Percentiles rank a stretch among this genome's conserved stretches.
phyloP scores from a whole-genome alignment of 192 early-diverging fungal genomes.

The Irineochytrium annulatum region DNA sequence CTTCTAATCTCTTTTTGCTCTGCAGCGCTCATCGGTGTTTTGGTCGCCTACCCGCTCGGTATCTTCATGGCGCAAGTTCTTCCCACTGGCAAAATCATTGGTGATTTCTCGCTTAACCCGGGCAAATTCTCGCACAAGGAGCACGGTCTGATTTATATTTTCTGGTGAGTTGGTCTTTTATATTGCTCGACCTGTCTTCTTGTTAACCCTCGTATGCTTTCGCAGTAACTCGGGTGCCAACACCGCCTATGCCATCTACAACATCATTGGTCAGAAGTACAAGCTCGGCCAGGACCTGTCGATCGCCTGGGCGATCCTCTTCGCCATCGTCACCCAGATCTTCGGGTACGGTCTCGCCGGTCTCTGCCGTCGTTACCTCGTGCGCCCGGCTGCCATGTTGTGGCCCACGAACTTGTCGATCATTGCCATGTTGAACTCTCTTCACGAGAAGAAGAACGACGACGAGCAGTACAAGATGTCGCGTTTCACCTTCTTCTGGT shows the following conservation, averaged over 20 bases:
- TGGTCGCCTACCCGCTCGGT: not conserved
- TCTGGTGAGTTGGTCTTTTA: no score
- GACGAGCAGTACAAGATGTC: slow-evolving; percentile 12
- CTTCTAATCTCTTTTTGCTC: not conserved
- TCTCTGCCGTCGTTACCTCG: slow-evolving; percentile 68
- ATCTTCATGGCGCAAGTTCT: slow-evolving; percentile 5
- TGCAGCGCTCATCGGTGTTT: not conserved
- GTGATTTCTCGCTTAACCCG: slow-evolving; percentile 7
- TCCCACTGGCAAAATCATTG: not conserved
- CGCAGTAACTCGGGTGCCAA: no score
- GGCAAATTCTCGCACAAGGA: slow-evolving; percentile 63
- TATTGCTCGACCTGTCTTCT: no score
- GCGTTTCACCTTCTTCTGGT: not conserved
- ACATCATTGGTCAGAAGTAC: not conserved
- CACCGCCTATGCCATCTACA: not conserved
- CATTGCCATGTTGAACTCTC: slow-evolving; percentile 11
- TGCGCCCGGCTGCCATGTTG: slow-evolving; percentile 79
- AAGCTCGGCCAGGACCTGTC: slow-evolving; percentile 2
- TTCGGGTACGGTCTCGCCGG: slow-evolving; percentile 68
- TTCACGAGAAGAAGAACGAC: slow-evolving; percentile 9
- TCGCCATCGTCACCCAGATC: slow-evolving; percentile 41
- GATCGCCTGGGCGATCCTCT: not conserved
- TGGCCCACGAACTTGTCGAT: slow-evolving; percentile 74
- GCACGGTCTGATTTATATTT: slow-evolving; percentile 72
- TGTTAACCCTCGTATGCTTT: no score